These are phyloP conservation scores for Westerdykella aurantiaca DNA, from an alignment of 2,329 filamentous ascomycete genomes.

Conservation along the genomic window DNA sequence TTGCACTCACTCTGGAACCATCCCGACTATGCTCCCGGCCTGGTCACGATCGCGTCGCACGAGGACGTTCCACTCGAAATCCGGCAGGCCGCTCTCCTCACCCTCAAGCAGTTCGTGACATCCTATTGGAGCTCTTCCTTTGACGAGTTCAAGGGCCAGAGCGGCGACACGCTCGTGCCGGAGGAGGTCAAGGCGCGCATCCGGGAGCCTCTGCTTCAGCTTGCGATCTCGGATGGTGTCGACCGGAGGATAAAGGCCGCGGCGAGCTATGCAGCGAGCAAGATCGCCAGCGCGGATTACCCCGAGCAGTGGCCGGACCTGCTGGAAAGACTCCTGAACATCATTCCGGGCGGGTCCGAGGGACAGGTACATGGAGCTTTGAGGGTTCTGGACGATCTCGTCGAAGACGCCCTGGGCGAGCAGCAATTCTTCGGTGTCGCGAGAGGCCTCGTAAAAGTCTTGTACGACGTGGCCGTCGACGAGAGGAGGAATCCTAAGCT, in stretches of 20 bases:
- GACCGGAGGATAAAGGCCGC: conserved; percentile 83
- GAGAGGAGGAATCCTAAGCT: conserved; percentile 67
- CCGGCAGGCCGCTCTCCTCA: conserved; percentile 75
- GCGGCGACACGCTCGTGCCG: conserved; percentile 55
- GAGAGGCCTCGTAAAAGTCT: conserved; percentile 72
- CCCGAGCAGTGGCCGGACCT: conserved; percentile 92
- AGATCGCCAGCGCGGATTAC: conserved; percentile 89
- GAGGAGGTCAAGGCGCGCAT: conserved; percentile 70
- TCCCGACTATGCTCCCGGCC: conserved; percentile 68
- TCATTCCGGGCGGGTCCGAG: conserved; percentile 71
- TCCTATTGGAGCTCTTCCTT: conserved; percentile 75
- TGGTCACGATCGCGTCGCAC: conserved; percentile 76
- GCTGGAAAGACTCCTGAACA: conserved; percentile 69
- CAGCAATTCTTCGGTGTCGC: conserved; percentile 92
- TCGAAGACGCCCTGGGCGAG: conserved; percentile 89
- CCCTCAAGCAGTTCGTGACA: conserved; percentile 77
- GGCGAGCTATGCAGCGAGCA: conserved; percentile 86
- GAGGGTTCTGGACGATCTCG: conserved; percentile 79
- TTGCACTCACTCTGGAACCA: conserved; percentile 65
- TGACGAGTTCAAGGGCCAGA: conserved; percentile 61
- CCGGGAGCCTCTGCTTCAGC: conserved; percentile 66
- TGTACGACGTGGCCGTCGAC: conserved; percentile 77
- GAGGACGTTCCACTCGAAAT: conserved; percentile 65
- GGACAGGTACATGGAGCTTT: conserved; percentile 82
- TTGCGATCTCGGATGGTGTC: conserved; percentile 65